These are phyloP conservation scores for Drechslerella stenobrocha DNA, from an alignment of 2,329 filamentous ascomycete genomes.

Conservation along the genomic window DNA sequence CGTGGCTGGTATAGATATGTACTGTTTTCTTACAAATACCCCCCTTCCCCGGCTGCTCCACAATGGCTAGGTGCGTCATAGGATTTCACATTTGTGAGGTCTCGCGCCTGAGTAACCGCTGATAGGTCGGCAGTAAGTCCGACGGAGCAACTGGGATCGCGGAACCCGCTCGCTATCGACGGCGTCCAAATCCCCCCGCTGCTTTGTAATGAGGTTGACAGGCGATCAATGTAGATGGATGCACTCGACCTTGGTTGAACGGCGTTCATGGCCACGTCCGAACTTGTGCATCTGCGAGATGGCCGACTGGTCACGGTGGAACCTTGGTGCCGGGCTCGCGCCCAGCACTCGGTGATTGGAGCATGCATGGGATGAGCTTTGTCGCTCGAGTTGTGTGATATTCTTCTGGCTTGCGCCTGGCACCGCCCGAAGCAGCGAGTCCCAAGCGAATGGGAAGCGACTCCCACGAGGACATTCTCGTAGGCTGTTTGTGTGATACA, in stretches of 20 bases:
- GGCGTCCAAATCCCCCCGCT: background rate
- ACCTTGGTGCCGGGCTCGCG: too few species aligned
- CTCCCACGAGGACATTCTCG: slow-evolving; percentile 45
- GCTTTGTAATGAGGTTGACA: background rate
- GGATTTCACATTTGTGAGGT: slow-evolving; percentile 4
- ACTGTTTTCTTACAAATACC: slow-evolving; percentile 32
- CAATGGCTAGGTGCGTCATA: slow-evolving; percentile 45
- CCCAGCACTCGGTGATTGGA: background rate
- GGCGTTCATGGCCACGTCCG: too few species aligned
- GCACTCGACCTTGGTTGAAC: background rate
- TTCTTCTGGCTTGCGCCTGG: slow-evolving; percentile 12
- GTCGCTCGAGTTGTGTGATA: background rate
- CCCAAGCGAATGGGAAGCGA: slow-evolving; percentile 46
- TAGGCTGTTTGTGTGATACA: slow-evolving; percentile 14
- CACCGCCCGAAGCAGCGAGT: slow-evolving; percentile 40
- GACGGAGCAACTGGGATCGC: slow-evolving; percentile 18
- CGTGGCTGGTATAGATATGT: slow-evolving; percentile 39
- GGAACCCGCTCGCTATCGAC: slow-evolving; percentile 22
- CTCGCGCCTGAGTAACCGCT: slow-evolving; percentile 9
- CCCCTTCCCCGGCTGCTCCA: slow-evolving; percentile 18
- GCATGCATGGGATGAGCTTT: background rate
- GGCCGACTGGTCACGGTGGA: too few species aligned
- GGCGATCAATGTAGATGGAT: background rate
- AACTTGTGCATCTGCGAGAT: too few species aligned
- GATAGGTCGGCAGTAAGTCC: slow-evolving; percentile 14